Conservation (phyloP, 139 green algal species). For the Haematococcus sp. region DNA sequence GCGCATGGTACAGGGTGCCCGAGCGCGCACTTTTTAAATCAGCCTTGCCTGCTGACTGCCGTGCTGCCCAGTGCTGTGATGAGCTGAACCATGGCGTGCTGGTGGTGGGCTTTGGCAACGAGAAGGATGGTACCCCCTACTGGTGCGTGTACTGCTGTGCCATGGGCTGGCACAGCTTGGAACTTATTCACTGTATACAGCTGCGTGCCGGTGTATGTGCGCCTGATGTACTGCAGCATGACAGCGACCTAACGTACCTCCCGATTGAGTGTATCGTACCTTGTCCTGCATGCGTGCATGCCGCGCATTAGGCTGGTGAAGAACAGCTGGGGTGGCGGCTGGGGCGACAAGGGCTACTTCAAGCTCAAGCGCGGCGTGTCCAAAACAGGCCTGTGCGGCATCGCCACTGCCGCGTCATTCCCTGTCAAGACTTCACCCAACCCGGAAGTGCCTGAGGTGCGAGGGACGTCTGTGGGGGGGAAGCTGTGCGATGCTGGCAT, state of each 20-base stretch:
- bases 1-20: background rate
- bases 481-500: too few relatives aligned
- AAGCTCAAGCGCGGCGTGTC: conserved; percentile 37
- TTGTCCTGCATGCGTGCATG: too few relatives aligned
- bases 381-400: conserved; percentile 80
- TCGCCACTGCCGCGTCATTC: conserved; percentile 85
- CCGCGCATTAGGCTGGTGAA: conserved; percentile 79
- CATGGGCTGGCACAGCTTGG: conserved; percentile 34
- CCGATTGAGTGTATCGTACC: too few relatives aligned
- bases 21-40: conserved; percentile 26
- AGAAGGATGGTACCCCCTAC: conserved; percentile 11
- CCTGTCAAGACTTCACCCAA: conserved; percentile 70
- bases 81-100: conserved; percentile 95
- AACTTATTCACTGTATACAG: too few relatives aligned
- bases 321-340: conserved; percentile 86
- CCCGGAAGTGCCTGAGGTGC: conserved; percentile 7
- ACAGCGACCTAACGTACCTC: too few relatives aligned
- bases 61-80: conserved; percentile 67
- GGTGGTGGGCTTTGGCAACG: conserved; percentile 85
- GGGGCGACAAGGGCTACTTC: conserved; percentile 84
- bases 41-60: too few relatives aligned
- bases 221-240: too few relatives aligned
- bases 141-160: conserved; percentile 22
- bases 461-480: too few relatives aligned
- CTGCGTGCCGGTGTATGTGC: too few relatives aligned